Evolutionary conservation across 768 basidiomycete genomes (phyloP).

Genomic region (Rhodotorula diobovata): DNA sequence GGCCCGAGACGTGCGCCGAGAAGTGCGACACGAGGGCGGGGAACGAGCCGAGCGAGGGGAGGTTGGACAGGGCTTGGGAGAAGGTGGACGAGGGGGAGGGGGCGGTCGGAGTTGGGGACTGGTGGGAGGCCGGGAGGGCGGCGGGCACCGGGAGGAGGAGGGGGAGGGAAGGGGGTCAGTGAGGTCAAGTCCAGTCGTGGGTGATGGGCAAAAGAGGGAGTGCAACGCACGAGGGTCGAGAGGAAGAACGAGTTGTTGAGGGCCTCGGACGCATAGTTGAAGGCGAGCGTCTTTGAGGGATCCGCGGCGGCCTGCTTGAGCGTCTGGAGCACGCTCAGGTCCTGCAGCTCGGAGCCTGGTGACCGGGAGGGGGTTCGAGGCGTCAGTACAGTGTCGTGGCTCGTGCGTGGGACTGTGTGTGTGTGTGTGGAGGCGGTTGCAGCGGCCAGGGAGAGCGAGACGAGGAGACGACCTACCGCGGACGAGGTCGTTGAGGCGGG

Average conservation of each 20-base stretch:
- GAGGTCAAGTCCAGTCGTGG: background rate
- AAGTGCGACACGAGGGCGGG: constrained; percentile 68
- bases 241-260: constrained; percentile 96
- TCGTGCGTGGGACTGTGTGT: background rate
- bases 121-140: background rate
- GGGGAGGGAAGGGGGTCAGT: too few species aligned
- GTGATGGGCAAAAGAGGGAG: background rate
- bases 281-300: constrained; percentile 62
- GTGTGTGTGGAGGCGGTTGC: background rate
- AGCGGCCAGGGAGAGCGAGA: background rate
- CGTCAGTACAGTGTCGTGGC: background rate
- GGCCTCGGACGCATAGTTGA: constrained; percentile 86
- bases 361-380: too few species aligned
- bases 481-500: constrained; percentile 69
- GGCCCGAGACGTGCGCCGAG: constrained; percentile 68
- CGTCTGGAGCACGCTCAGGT: constrained; percentile 63
- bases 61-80: constrained; percentile 3
- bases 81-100: constrained; percentile 14
- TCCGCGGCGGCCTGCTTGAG: constrained; percentile 63
- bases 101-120: constrained; percentile 16
- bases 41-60: constrained; percentile 57
- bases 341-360: constrained; percentile 59
- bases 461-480: constrained; percentile 54
- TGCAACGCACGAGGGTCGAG: constrained; percentile 65
- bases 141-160: too few species aligned